Percentiles rank a stretch among this genome's conserved stretches.
Conservation (phyloP, 1,284 basidiomycete species). For the Marasmius tenuissimus region DNA sequence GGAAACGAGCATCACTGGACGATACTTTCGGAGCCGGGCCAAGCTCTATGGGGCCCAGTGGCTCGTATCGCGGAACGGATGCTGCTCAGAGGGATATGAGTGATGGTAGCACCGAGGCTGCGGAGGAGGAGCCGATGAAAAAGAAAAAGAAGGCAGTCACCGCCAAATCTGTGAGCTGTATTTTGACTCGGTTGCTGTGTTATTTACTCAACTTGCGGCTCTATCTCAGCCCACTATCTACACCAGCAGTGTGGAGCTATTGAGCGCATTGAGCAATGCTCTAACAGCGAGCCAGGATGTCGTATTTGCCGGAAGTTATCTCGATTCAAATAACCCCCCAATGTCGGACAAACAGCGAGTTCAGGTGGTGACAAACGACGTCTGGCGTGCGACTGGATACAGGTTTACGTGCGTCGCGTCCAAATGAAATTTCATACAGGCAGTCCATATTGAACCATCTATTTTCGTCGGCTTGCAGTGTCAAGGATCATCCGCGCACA, state of each 20-base stretch:
- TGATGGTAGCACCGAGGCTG: neutral
- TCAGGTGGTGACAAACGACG: slow-evolving; percentile 38
- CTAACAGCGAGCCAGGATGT: slow-evolving; percentile 5
- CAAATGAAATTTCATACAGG: neutral
- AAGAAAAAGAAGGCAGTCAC: neutral
- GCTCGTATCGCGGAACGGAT: neutral
- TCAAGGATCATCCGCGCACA: slow-evolving; percentile 46
- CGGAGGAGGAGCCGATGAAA: neutral
- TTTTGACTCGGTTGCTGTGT: neutral
- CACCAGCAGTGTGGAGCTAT: neutral
- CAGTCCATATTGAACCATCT: neutral
- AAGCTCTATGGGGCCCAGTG: neutral
- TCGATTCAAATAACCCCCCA: slow-evolving; percentile 23
- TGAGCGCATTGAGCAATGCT: neutral
- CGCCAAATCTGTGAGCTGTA: neutral
- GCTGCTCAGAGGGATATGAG: neutral
- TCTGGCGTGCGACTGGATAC: slow-evolving; percentile 47
- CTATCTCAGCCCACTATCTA: neutral
- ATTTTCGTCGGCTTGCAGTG: slow-evolving; percentile 24
- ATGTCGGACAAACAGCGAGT: slow-evolving; percentile 40
- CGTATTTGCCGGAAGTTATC: slow-evolving; percentile 13
- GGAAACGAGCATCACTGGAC: neutral
- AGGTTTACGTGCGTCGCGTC: slow-evolving; percentile 41
- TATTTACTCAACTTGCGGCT: neutral
- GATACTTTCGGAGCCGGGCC: neutral